Conservation (phyloP, 2,329 filamentous ascomycete species). For the Ambrosiella cleistominuta region DNA sequence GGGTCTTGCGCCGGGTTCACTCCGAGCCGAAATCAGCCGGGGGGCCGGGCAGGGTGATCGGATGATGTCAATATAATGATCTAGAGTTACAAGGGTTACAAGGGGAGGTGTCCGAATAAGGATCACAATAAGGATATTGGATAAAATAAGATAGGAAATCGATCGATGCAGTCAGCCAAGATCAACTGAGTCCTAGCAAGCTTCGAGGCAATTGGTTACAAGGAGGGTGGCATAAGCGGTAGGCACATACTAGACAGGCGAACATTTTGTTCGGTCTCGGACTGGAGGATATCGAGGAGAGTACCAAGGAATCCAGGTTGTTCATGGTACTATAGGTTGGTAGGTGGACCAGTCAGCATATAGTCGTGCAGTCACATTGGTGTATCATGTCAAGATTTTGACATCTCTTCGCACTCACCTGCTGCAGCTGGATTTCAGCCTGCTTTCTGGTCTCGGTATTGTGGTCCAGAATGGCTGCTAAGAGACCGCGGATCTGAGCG, state of each 20-base stretch:
- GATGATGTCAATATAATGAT: not conserved
- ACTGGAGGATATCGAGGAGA: conserved; percentile 75
- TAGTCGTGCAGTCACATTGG: not conserved
- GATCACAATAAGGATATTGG: not conserved
- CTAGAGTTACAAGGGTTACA: not conserved
- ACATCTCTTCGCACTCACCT: conserved; percentile 34
- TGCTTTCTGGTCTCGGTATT: conserved; percentile 58
- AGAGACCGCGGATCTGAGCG: conserved; percentile 55
- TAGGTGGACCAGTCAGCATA: not conserved
- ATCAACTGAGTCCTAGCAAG: no score
- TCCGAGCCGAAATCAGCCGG: not conserved
- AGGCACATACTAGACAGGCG: conserved; percentile 65
- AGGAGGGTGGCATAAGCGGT: conserved; percentile 5
- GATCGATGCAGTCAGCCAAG: no score
- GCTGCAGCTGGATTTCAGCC: conserved; percentile 67
- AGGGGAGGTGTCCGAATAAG: not conserved
- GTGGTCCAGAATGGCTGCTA: conserved; percentile 56
- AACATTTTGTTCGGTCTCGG: conserved; percentile 69
- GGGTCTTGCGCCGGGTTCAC: not conserved
- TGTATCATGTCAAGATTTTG: not conserved
- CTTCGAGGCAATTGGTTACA: conserved; percentile 1
- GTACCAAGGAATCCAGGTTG: conserved; percentile 80
- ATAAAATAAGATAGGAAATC: not conserved
- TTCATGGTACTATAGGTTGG: conserved; percentile 55
- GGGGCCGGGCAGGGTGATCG: not conserved